Evolutionary conservation across 2,329 filamentous ascomycete genomes (phyloP).

Genomic region (Fusarium begoniae): DNA sequence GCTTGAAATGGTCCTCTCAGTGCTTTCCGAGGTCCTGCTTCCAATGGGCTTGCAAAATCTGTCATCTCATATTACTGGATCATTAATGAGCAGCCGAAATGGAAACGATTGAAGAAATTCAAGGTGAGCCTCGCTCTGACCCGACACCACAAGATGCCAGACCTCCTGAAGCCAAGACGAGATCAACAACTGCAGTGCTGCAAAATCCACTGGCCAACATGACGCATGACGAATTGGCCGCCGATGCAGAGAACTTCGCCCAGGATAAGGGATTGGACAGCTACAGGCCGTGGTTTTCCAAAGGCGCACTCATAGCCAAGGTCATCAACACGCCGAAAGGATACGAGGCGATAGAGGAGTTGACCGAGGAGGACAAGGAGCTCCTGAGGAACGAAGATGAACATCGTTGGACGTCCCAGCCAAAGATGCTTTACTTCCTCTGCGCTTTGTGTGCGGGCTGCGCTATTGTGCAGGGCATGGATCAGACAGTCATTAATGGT

Average conservation of each 20-base stretch:
- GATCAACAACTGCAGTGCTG: slow-evolving; percentile 10
- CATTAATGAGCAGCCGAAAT: neutral
- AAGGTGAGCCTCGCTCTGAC: neutral
- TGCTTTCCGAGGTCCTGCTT: neutral
- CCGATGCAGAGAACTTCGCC: slow-evolving; percentile 30
- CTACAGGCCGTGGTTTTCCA: slow-evolving; percentile 52
- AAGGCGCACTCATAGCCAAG: slow-evolving; percentile 50
- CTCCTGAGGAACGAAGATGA: slow-evolving; percentile 54
- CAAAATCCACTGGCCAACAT: slow-evolving; percentile 37
- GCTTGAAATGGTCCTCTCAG: neutral
- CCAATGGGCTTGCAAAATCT: neutral
- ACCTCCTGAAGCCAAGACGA: neutral
- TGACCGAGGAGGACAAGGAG: slow-evolving; percentile 45
- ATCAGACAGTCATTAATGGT: slow-evolving; percentile 69
- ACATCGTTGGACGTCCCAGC: slow-evolving; percentile 64
- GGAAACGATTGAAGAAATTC: neutral
- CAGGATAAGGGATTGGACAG: slow-evolving; percentile 38
- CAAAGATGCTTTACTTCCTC: slow-evolving; percentile 52
- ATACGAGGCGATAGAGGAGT: slow-evolving; percentile 42
- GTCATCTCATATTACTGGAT: neutral
- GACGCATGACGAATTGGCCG: slow-evolving; percentile 26
- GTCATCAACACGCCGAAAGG: slow-evolving; percentile 11
- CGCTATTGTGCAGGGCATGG: slow-evolving; percentile 69
- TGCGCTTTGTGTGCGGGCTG: slow-evolving; percentile 41
- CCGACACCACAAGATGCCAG: neutral